Percentiles rank a stretch among this genome's conserved stretches.
Evolutionary conservation across 2,329 filamentous ascomycete species (phyloP).

Genomic region (Davidsoniella eucalypti): DNA sequence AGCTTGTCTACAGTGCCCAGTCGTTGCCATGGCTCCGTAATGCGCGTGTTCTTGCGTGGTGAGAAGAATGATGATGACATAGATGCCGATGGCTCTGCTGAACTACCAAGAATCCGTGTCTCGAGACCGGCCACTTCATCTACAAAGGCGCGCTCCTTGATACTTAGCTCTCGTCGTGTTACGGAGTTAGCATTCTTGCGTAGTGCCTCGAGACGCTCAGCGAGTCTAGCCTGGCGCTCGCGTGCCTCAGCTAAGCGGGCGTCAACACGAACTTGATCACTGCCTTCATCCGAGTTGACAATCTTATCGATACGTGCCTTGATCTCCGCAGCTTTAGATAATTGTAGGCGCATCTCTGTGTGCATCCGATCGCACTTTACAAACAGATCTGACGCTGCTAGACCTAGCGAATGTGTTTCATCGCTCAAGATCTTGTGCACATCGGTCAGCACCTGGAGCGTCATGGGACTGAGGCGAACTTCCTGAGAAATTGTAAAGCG

Average conservation of each 20-base stretch:
- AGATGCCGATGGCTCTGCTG: slow-evolving; percentile 13
- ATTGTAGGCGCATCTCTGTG: slow-evolving; percentile 49
- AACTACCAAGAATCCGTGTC: slow-evolving; percentile 26
- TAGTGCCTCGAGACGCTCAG: slow-evolving; percentile 43
- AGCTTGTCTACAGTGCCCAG: slow-evolving; percentile 39
- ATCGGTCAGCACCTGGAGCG: slow-evolving; percentile 54
- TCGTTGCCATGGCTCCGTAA: slow-evolving; percentile 38
- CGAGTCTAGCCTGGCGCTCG: slow-evolving; percentile 38
- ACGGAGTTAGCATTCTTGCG: slow-evolving; percentile 27
- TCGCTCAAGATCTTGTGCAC: slow-evolving; percentile 54
- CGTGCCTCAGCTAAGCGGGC: slow-evolving; percentile 36
- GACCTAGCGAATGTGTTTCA: slow-evolving; percentile 52
- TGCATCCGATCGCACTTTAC: slow-evolving; percentile 52
- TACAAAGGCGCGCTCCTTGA: slow-evolving; percentile 29
- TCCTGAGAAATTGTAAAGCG: slow-evolving; percentile 48
- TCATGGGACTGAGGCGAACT: slow-evolving; percentile 52
- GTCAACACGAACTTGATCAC: slow-evolving; percentile 34
- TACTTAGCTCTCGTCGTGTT: slow-evolving; percentile 26
- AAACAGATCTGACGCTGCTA: slow-evolving; percentile 58
- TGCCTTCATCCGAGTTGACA: slow-evolving; percentile 32
- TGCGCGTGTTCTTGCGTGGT: slow-evolving; percentile 21
- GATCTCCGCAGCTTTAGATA: slow-evolving; percentile 48
- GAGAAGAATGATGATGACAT: slow-evolving; percentile 11
- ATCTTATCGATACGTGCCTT: slow-evolving; percentile 50
- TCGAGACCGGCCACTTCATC: slow-evolving; percentile 39